Evolutionary conservation across 169 alveolate genomes (phyloP).

Genomic region (Eimeria falciformis): DNA sequence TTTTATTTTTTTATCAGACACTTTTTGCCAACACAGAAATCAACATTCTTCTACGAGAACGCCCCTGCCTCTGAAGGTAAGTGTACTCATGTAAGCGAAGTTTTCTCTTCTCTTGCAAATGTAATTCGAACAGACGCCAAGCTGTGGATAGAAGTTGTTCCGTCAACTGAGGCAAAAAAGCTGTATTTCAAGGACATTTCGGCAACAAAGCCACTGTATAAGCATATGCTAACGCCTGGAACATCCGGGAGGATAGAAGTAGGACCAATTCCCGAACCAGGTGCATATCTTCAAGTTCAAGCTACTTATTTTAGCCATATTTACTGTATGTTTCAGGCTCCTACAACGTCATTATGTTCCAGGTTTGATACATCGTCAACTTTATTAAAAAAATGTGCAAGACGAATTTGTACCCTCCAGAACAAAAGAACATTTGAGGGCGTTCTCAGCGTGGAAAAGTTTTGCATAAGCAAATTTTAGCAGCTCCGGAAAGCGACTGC

Average conservation of each 20-base stretch:
- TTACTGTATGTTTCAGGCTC: constrained; percentile 15
- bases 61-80: constrained; percentile 45
- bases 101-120: neutral
- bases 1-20: neutral
- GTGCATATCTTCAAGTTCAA: neutral
- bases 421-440: constrained; percentile 34
- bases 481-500: no score
- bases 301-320: neutral
- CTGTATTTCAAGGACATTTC: constrained; percentile 27
- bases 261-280: constrained; percentile 57
- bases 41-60: constrained; percentile 46
- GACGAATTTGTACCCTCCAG: neutral
- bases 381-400: neutral
- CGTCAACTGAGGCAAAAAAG: constrained; percentile 11
- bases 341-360: constrained; percentile 58
- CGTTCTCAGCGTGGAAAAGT: constrained; percentile 60
- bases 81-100: neutral
- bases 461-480: constrained; percentile 65
- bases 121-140: neutral
- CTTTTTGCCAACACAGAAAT: constrained; percentile 59
- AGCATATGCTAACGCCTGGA: neutral
- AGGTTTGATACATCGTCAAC: constrained; percentile 2
- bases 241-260: constrained; percentile 34
- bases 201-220: constrained; percentile 16
- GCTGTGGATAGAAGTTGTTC: constrained; percentile 67